These are phyloP conservation scores for Tuber microsphaerosporum DNA, from an alignment of 495 filamentous ascomycete genomes.

Conservation along the genomic window DNA sequence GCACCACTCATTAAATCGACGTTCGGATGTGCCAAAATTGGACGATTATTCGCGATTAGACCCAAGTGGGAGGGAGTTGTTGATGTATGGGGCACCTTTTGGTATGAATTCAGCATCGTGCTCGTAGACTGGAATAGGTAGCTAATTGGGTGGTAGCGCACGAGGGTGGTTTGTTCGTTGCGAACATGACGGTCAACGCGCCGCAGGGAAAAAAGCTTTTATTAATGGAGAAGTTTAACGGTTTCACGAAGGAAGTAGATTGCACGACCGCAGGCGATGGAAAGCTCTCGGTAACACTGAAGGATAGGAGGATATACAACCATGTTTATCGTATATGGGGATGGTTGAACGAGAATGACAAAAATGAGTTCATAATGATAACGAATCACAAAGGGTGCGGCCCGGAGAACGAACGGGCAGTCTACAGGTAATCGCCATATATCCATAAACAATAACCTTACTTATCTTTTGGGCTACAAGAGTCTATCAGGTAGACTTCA, in stretches of 20 bases:
- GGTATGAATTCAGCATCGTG: background rate
- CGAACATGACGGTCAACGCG: constrained; percentile 41
- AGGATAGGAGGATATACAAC: constrained; percentile 12
- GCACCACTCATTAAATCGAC: constrained; percentile 5
- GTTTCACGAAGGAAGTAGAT: constrained; percentile 38
- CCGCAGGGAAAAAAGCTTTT: constrained; percentile 35
- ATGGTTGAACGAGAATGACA: constrained; percentile 15
- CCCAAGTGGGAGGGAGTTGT: constrained; percentile 28
- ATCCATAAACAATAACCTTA: background rate
- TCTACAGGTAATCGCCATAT: constrained; percentile 3
- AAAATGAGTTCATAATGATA: constrained; percentile 22
- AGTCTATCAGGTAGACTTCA: constrained; percentile 12
- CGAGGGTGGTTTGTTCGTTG: constrained; percentile 35
- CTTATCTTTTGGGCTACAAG: background rate
- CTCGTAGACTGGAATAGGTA: background rate
- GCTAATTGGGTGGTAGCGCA: constrained; percentile 14
- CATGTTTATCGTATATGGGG: constrained; percentile 15
- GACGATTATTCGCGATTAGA: constrained; percentile 36
- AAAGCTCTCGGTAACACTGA: constrained; percentile 14
- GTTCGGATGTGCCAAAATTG: constrained; percentile 6
- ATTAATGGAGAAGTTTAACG: constrained; percentile 42
- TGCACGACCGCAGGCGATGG: constrained; percentile 35
- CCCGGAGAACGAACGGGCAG: constrained; percentile 3
- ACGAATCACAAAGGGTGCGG: constrained; percentile 22
- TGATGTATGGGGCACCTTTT: constrained; percentile 39